These are phyloP conservation scores for Penicillium sp. DNA, from an alignment of 2,329 filamentous ascomycete genomes.

Conservation along the genomic window DNA sequence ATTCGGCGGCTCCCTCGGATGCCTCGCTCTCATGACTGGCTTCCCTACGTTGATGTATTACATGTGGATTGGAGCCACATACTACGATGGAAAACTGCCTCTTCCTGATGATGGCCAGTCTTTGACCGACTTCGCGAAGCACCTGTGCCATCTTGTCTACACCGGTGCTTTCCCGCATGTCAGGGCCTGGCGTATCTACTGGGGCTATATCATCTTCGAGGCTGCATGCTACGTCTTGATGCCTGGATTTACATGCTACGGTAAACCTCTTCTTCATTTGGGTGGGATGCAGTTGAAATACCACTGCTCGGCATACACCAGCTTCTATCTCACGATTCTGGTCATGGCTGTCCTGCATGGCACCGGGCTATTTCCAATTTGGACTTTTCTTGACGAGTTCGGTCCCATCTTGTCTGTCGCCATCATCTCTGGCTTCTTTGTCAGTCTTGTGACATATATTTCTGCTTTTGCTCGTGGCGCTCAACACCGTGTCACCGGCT, in stretches of 20 bases:
- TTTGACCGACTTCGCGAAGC: conserved; percentile 65
- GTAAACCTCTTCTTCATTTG: conserved; percentile 79
- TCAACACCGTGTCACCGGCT: conserved; percentile 86
- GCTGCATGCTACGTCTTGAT: conserved; percentile 76
- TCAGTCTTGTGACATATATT: conserved; percentile 77
- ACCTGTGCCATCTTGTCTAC: conserved; percentile 70
- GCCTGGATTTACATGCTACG: conserved; percentile 81
- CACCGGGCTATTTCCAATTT: conserved; percentile 78
- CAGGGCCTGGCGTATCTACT: conserved; percentile 89
- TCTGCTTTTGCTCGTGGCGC: conserved; percentile 78
- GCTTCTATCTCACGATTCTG: conserved; percentile 80
- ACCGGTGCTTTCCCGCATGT: conserved; percentile 77
- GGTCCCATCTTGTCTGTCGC: conserved; percentile 88
- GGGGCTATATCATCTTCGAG: conserved; percentile 84
- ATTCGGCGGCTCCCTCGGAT: conserved; percentile 81
- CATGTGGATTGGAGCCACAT: conserved; percentile 94
- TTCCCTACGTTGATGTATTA: conserved; percentile 97
- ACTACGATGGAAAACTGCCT: conserved; percentile 82
- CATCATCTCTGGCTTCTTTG: conserved; percentile 82
- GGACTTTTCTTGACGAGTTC: conserved; percentile 90
- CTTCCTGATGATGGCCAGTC: conserved; percentile 62
- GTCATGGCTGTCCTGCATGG: conserved; percentile 70
- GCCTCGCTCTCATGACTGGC: conserved; percentile 76
- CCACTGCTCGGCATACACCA: conserved; percentile 85
- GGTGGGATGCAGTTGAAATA: conserved; percentile 83